A percentile compares a stretch with the other conserved stretches of the same genome.
phyloP scores from a whole-genome alignment of 2,329 filamentous ascomycete species.

The Teratosphaeria gauchensis region DNA sequence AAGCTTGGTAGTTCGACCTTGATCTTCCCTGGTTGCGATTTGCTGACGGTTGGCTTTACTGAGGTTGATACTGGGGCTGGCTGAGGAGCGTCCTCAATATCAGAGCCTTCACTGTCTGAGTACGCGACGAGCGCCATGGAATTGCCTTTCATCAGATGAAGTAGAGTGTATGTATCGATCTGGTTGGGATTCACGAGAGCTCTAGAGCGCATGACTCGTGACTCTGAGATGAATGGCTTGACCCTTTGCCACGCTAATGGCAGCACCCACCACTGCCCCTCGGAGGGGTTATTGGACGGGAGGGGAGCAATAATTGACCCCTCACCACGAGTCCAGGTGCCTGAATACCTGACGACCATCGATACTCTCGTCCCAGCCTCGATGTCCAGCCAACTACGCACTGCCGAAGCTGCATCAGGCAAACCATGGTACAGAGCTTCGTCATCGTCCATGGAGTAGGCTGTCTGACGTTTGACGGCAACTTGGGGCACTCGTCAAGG shows the following conservation, averaged over 20 bases:
- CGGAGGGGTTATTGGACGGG: neutral
- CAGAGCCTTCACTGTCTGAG: constrained; percentile 66
- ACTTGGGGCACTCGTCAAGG: too few relatives aligned
- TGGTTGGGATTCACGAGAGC: neutral
- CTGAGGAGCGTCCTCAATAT: constrained; percentile 29
- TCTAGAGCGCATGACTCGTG: neutral
- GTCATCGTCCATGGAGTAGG: too few relatives aligned
- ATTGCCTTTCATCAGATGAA: neutral
- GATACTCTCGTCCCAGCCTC: too few relatives aligned
- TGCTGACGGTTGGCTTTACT: constrained; percentile 21
- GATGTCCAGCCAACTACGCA: too few relatives aligned
- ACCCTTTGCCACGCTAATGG: neutral
- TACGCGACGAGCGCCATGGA: constrained; percentile 72
- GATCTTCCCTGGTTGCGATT: constrained; percentile 59
- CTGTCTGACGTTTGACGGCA: too few relatives aligned
- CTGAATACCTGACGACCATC: too few relatives aligned
- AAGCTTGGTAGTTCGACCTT: constrained; percentile 63
- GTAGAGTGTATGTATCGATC: neutral
- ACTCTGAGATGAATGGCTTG: neutral
- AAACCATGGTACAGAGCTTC: too few relatives aligned
- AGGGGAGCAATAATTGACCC: neutral
- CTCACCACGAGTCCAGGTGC: neutral
- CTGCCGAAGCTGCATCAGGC: too few relatives aligned
- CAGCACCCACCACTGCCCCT: neutral
- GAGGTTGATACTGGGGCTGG: constrained; percentile 20